Conservation (phyloP, 2,329 filamentous ascomycete species). For the Ceratocystis albifundus region DNA sequence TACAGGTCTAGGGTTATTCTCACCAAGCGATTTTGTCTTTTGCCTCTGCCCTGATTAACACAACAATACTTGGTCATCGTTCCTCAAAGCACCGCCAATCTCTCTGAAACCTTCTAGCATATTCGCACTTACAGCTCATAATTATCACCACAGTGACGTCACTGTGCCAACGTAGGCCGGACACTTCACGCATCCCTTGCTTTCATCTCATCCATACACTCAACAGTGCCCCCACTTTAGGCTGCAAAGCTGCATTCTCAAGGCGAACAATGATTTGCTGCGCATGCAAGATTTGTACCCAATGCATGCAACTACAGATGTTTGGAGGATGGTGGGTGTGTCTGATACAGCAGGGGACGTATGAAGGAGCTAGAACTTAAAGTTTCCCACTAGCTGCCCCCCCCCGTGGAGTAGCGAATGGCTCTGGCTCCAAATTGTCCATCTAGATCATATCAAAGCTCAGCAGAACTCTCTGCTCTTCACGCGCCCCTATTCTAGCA, state of each 20-base stretch:
- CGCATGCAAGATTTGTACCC: conserved; percentile 6
- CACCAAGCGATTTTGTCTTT: too few species aligned
- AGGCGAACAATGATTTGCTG: not conserved
- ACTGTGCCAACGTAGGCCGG: not conserved
- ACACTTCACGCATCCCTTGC: not conserved
- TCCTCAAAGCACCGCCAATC: too few species aligned
- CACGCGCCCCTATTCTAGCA: not conserved
- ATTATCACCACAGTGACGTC: conserved; percentile 2
- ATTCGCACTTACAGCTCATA: not conserved
- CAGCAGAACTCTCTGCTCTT: not conserved
- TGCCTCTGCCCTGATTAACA: too few species aligned
- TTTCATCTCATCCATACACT: not conserved
- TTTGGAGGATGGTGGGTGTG: not conserved
- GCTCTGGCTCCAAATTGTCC: too few species aligned
- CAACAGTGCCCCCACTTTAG: conserved; percentile 10
- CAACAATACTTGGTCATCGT: too few species aligned
- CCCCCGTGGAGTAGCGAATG: too few species aligned
- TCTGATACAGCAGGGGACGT: not conserved
- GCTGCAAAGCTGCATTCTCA: conserved; percentile 9
- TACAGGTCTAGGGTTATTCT: too few species aligned
- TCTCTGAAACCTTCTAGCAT: not conserved
- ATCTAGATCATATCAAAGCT: not conserved
- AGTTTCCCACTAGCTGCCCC: not conserved
- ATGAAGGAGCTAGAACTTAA: not conserved
- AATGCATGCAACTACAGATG: conserved; percentile 6